A percentile compares a stretch with the other conserved stretches of the same genome.
phyloP scores from a whole-genome alignment of 164 flowering plant species.

The Chloranthus sessilifolius region DNA sequence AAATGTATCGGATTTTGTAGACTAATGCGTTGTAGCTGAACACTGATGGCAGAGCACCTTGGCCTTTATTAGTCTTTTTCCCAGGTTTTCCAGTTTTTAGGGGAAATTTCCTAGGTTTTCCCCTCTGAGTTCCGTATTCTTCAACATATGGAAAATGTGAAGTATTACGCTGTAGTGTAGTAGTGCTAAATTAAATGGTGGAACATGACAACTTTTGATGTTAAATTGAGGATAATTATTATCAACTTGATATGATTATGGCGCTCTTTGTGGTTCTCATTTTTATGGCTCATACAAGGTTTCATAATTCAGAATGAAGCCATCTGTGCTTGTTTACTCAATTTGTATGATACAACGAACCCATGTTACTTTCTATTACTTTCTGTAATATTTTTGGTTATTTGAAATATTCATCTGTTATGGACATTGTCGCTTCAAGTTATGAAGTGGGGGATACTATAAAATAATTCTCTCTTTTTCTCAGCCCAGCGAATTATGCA shows the following conservation, averaged over 20 bases:
- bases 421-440: too few relatives aligned
- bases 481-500: too few relatives aligned
- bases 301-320: not conserved
- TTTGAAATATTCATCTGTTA: too few relatives aligned
- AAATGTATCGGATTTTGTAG: not conserved
- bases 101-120: not conserved
- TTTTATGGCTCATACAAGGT: not conserved
- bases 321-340: too few relatives aligned
- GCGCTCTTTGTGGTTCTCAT: not conserved
- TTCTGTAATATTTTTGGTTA: too few relatives aligned
- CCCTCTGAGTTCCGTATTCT: not conserved
- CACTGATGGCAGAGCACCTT: not conserved
- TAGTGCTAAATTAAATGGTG: constrained; percentile 1
- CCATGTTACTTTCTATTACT: too few relatives aligned
- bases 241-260: not conserved
- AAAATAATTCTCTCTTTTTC: too few relatives aligned
- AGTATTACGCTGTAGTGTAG: constrained; percentile 1
- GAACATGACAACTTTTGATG: not conserved
- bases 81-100: not conserved
- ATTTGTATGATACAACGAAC: too few relatives aligned
- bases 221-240: too few relatives aligned
- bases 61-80: constrained; percentile 1
- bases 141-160: not conserved
- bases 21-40: not conserved
- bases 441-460: too few relatives aligned